Percentiles rank a stretch among this genome's conserved stretches.
Evolutionary conservation across 2,329 filamentous ascomycete species (phyloP).

Genomic region (Alternaria incomplexa): DNA sequence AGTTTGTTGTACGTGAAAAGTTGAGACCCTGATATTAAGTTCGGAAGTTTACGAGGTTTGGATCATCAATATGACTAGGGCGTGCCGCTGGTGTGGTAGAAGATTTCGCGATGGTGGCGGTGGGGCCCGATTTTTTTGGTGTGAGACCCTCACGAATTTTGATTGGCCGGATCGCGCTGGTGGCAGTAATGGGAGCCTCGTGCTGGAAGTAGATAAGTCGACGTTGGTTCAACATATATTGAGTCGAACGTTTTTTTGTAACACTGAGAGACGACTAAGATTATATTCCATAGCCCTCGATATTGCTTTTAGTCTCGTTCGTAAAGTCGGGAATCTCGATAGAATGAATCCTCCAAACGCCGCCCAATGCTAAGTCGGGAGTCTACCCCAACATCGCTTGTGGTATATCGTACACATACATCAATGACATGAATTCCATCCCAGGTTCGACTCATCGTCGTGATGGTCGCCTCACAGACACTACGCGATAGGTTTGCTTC

Average conservation of each 20-base stretch:
- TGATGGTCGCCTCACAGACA: neutral
- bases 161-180: constrained; percentile 10
- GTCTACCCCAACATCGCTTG: neutral
- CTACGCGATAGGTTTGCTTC: constrained; percentile 48
- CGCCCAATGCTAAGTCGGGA: constrained; percentile 30
- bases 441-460: neutral
- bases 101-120: constrained; percentile 28
- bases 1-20: neutral
- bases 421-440: neutral
- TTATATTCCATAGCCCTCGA: neutral
- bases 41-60: neutral
- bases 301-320: neutral
- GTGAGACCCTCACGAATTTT: neutral
- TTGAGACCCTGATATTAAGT: neutral
- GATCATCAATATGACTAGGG: neutral
- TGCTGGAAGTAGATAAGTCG: neutral
- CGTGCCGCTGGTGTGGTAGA: constrained; percentile 6
- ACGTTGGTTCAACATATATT: neutral
- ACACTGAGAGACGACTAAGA: neutral
- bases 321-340: neutral
- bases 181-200: neutral
- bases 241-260: neutral
- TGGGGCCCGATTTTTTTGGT: constrained; percentile 19
- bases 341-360: constrained; percentile 14
- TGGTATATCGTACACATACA: constrained; percentile 27